A percentile compares a stretch with the other conserved stretches of the same genome.
Conservation (phyloP, 495 filamentous ascomycete species). For the Penicilliopsis zonata region DNA sequence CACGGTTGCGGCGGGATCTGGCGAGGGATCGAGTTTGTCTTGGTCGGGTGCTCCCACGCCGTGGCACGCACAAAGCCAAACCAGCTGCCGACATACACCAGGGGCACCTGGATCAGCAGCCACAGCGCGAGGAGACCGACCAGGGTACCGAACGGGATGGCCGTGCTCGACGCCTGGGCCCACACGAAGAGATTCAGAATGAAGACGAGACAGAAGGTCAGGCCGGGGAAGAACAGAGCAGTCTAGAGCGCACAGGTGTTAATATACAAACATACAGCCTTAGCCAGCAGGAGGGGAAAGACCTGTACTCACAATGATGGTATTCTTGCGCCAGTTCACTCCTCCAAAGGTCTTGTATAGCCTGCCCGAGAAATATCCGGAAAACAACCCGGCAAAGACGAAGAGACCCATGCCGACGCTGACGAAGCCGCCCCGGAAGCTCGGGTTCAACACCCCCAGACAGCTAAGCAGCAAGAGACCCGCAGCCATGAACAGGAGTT, state of each 20-base stretch:
- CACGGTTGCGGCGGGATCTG: slow-evolving; percentile 72
- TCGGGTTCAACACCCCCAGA: slow-evolving; percentile 77
- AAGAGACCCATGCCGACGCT: slow-evolving; percentile 80
- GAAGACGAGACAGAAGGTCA: slow-evolving; percentile 69
- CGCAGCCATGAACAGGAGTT: slow-evolving; percentile 76
- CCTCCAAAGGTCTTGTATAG: slow-evolving; percentile 85
- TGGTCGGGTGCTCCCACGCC: slow-evolving; percentile 81
- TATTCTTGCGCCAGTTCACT: slow-evolving; percentile 66
- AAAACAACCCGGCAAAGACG: slow-evolving; percentile 78
- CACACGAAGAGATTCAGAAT: slow-evolving; percentile 88
- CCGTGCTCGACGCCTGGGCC: slow-evolving; percentile 84
- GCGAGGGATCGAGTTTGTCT: slow-evolving; percentile 60
- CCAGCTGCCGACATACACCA: slow-evolving; percentile 81
- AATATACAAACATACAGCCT: slow-evolving; percentile 4
- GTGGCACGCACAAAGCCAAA: slow-evolving; percentile 54
- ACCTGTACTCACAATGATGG: slow-evolving; percentile 43
- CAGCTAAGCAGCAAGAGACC: slow-evolving; percentile 71
- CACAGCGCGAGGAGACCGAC: slow-evolving; percentile 68
- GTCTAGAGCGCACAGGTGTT: slow-evolving; percentile 38
- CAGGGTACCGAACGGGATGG: slow-evolving; percentile 79
- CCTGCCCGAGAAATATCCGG: slow-evolving; percentile 82
- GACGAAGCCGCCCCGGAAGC: slow-evolving; percentile 85
- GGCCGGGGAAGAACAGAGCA: slow-evolving; percentile 71
- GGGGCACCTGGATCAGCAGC: slow-evolving; percentile 81
- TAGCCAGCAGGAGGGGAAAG: background rate